phyloP scores from a whole-genome alignment of 1,139 yeast species.

The Yamadazyma pseudoaaseri region DNA sequence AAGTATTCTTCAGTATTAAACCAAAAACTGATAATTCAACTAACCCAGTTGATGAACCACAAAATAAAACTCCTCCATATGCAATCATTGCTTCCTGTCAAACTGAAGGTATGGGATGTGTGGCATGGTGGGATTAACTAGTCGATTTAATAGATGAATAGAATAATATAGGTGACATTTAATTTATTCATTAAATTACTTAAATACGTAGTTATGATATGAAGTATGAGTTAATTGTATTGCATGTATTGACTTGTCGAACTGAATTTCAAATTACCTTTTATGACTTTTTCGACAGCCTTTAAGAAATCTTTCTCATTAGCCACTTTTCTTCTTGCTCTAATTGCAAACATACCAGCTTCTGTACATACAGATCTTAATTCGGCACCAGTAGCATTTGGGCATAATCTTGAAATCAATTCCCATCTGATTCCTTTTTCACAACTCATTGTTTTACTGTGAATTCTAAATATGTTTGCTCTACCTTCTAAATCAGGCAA shows the following conservation, averaged over 20 bases:
- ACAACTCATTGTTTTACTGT: slow-evolving; percentile 94
- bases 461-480: slow-evolving; percentile 95
- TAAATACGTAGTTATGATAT: neutral
- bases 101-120: slow-evolving; percentile 93
- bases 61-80: slow-evolving; percentile 63
- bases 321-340: slow-evolving; percentile 97
- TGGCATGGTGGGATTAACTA: slow-evolving; percentile 85
- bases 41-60: slow-evolving; percentile 25
- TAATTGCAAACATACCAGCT: slow-evolving; percentile 98
- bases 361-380: slow-evolving; percentile 94
- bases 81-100: slow-evolving; percentile 90
- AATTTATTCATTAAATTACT: slow-evolving; percentile 1
- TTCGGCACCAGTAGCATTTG: slow-evolving; percentile 98
- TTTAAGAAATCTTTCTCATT: slow-evolving; percentile 95
- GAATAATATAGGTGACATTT: neutral
- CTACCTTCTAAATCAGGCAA: slow-evolving; percentile 97
- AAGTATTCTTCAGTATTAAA: slow-evolving; percentile 76
- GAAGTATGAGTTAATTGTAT: slow-evolving; percentile 55
- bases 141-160: neutral
- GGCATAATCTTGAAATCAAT: slow-evolving; percentile 92
- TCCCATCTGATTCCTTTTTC: slow-evolving; percentile 99
- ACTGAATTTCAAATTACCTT: slow-evolving; percentile 97
- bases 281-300: slow-evolving; percentile 97
- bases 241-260: slow-evolving; percentile 98
- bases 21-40: slow-evolving; percentile 65